phyloP scores from a whole-genome alignment of 139 green algal species.

The Dunaliella primolecta region DNA sequence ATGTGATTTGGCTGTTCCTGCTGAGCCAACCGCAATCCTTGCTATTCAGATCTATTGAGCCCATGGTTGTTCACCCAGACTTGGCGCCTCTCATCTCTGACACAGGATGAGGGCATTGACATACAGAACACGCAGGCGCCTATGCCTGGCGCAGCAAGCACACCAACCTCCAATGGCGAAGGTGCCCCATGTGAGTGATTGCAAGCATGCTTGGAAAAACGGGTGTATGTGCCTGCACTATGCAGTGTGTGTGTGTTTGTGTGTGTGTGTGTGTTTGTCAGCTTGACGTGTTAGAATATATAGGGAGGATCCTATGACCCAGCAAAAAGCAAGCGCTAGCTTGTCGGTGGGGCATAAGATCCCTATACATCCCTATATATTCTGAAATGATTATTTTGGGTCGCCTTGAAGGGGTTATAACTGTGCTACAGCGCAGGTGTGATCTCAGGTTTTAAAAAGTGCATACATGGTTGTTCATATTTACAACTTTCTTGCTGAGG shows the following conservation, averaged over 20 bases:
- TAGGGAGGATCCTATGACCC: not conserved
- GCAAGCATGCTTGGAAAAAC: not conserved
- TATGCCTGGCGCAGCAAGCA: not conserved
- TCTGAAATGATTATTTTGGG: not conserved
- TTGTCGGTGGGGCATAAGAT: not conserved
- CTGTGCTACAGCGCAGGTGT: not conserved
- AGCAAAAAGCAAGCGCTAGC: not conserved
- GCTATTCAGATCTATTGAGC: not conserved
- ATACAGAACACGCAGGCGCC: conserved; percentile 15
- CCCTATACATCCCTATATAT: not conserved
- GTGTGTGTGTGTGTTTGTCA: not conserved
- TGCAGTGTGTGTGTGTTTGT: not conserved
- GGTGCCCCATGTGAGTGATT: conserved; percentile 8
- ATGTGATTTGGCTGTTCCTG: too few species aligned
- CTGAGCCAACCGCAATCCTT: too few species aligned
- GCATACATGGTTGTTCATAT: too few species aligned
- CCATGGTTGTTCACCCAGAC: not conserved
- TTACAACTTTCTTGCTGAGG: too few species aligned
- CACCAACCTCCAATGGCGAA: not conserved
- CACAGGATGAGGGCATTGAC: conserved; percentile 8
- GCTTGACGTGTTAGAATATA: not conserved
- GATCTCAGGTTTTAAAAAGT: not conserved
- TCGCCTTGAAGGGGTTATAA: not conserved
- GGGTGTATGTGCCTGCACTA: not conserved
- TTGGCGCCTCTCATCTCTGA: not conserved